A percentile compares a stretch with the other conserved stretches of the same genome.
These are phyloP conservation scores for Margaritispora aquatica DNA, from an alignment of 495 filamentous ascomycete species.

Conservation along the genomic window DNA sequence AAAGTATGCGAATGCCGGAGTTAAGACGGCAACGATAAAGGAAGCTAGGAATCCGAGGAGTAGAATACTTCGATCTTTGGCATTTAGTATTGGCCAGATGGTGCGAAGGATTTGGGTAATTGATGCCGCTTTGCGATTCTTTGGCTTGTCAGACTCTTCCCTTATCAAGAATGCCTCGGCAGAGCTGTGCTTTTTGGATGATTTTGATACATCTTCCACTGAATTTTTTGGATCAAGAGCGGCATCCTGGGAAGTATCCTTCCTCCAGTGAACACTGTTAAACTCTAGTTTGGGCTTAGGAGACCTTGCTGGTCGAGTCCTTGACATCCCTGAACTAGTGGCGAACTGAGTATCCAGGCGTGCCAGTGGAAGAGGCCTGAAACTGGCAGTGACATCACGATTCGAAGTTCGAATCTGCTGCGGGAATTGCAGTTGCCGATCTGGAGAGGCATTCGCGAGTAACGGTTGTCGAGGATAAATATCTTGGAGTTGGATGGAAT, in stretches of 20 bases:
- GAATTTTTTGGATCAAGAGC: no score
- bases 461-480: neutral
- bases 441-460: no score
- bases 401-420: no score
- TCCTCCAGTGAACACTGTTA: neutral
- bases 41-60: slow-evolving; percentile 55
- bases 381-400: neutral
- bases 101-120: slow-evolving; percentile 61
- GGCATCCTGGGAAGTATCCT: no score
- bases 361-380: neutral
- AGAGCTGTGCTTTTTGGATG: neutral
- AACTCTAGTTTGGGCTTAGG: neutral
- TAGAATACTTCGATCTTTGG: slow-evolving; percentile 45
- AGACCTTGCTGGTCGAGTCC: neutral
- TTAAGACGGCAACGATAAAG: slow-evolving; percentile 58
- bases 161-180: no score
- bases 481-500: neutral
- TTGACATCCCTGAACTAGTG: neutral
- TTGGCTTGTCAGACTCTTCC: slow-evolving; percentile 8
- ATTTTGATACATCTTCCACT: neutral
- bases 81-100: slow-evolving; percentile 60
- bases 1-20: slow-evolving; percentile 71
- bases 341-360: neutral
- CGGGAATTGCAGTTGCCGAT: no score
- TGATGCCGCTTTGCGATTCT: slow-evolving; percentile 27